Conservation (phyloP, 2,329 filamentous ascomycete species). For the Trichoderma hamatum region DNA sequence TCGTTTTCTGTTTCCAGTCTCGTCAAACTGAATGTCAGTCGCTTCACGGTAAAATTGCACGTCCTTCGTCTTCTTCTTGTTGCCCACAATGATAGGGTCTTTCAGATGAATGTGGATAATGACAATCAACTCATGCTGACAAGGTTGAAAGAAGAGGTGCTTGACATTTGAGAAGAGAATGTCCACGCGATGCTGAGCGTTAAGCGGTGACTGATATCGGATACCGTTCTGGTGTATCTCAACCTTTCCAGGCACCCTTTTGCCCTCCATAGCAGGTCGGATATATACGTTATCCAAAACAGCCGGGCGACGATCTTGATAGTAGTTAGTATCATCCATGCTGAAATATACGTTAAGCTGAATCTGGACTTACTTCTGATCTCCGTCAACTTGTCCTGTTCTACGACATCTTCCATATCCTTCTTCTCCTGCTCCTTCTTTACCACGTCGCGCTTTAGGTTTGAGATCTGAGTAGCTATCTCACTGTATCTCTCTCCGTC, state of each 20-base stretch:
- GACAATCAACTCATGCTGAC: conserved; percentile 92
- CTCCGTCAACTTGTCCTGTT: conserved; percentile 95
- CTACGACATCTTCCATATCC: conserved; percentile 98
- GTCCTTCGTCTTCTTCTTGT: conserved; percentile 97
- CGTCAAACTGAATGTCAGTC: conserved; percentile 97
- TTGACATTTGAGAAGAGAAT: conserved; percentile 98
- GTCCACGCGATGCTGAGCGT: conserved; percentile 82
- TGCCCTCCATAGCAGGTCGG: conserved; percentile 92
- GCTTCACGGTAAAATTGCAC: conserved; percentile 98
- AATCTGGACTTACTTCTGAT: conserved; percentile 71
- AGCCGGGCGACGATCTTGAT: conserved; percentile 80
- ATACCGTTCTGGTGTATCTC: conserved; percentile 99
- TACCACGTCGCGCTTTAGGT: conserved; percentile 89
- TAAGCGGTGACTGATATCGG: conserved; percentile 82
- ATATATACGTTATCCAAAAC: conserved; percentile 95
- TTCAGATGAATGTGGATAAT: conserved; percentile 98
- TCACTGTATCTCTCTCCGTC: conserved; percentile 87
- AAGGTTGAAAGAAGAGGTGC: conserved; percentile 98
- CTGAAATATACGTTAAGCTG: not conserved
- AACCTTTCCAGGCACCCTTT: conserved; percentile 91
- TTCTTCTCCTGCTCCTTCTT: conserved; percentile 99
- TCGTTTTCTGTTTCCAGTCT: conserved; percentile 95
- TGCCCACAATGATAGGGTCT: conserved; percentile 96
- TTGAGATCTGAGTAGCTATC: conserved; percentile 89
- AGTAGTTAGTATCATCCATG: conserved; percentile 43